phyloP scores from a whole-genome alignment of 2,329 filamentous ascomycete genomes.

The Sporothrix luriei region DNA sequence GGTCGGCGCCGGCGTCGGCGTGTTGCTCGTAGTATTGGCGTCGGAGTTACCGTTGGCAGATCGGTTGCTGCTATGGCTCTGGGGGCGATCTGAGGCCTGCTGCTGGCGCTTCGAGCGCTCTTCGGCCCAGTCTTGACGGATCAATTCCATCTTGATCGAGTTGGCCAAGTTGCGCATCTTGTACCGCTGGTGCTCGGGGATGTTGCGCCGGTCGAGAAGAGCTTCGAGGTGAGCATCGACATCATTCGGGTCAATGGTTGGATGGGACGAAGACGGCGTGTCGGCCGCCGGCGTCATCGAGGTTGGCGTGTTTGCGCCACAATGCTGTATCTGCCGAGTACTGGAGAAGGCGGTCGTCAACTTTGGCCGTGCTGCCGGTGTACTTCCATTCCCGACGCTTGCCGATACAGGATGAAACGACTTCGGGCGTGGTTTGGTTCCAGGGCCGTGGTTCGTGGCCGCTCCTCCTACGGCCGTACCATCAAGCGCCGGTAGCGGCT shows the following conservation, averaged over 20 bases:
- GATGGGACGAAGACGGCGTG: slow-evolving; percentile 52
- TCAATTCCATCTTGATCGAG: slow-evolving; percentile 93
- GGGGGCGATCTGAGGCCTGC: background rate
- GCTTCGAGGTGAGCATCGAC: slow-evolving; percentile 62
- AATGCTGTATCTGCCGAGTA: slow-evolving; percentile 46
- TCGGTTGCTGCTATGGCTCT: slow-evolving; percentile 50
- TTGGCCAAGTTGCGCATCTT: slow-evolving; percentile 90
- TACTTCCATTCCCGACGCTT: slow-evolving; percentile 44
- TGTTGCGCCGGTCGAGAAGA: slow-evolving; percentile 81
- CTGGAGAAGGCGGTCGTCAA: slow-evolving; percentile 47
- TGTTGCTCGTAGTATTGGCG: background rate
- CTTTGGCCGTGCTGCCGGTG: slow-evolving; percentile 47
- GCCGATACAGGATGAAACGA: slow-evolving; percentile 50
- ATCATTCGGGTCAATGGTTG: slow-evolving; percentile 55
- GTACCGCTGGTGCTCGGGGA: slow-evolving; percentile 88
- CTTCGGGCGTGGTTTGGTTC: slow-evolving; percentile 53
- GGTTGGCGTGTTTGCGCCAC: slow-evolving; percentile 37
- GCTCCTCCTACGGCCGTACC: slow-evolving; percentile 31
- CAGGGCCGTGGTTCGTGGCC: slow-evolving; percentile 25
- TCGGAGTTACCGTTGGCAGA: slow-evolving; percentile 43
- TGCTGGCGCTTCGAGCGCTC: slow-evolving; percentile 52
- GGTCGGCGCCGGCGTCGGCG: slow-evolving; percentile 37
- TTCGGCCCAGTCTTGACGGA: slow-evolving; percentile 82
- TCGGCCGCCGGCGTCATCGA: slow-evolving; percentile 29
- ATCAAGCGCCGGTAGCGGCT: slow-evolving; percentile 33